Percentiles rank a stretch among this genome's conserved stretches.
Conservation (phyloP, 176 grass and related monocot species). For the Dendrocalamus sinicus region DNA sequence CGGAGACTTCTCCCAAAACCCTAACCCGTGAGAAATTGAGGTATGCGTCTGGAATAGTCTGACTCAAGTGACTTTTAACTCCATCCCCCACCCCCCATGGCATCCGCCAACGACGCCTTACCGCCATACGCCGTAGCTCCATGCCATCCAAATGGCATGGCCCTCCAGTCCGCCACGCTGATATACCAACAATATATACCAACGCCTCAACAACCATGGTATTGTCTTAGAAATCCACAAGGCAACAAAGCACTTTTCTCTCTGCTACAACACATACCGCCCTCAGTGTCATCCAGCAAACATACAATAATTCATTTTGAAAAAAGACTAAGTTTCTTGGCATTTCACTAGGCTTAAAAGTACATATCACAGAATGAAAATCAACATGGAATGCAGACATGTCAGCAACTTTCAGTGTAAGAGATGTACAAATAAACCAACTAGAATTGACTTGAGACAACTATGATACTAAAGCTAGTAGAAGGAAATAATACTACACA, state of each 20-base stretch:
- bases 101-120: no score
- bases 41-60: no score
- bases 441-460: not conserved
- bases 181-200: no score
- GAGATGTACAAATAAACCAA: not conserved
- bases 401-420: not conserved
- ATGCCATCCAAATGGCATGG: no score
- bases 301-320: not conserved
- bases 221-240: not conserved
- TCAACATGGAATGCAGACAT: not conserved
- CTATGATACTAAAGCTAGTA: not conserved
- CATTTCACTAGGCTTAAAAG: not conserved
- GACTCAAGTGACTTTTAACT: no score
- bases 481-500: not conserved
- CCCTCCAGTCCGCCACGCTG: no score
- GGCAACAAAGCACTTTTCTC: not conserved
- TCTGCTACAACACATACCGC: not conserved
- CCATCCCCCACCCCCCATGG: no score
- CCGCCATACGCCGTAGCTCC: no score
- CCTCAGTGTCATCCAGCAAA: not conserved
- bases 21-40: no score
- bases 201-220: no score
- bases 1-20: no score
- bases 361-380: not conserved
- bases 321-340: not conserved